phyloP scores from a whole-genome alignment of 345 rosid species.

The Populus nigra region DNA sequence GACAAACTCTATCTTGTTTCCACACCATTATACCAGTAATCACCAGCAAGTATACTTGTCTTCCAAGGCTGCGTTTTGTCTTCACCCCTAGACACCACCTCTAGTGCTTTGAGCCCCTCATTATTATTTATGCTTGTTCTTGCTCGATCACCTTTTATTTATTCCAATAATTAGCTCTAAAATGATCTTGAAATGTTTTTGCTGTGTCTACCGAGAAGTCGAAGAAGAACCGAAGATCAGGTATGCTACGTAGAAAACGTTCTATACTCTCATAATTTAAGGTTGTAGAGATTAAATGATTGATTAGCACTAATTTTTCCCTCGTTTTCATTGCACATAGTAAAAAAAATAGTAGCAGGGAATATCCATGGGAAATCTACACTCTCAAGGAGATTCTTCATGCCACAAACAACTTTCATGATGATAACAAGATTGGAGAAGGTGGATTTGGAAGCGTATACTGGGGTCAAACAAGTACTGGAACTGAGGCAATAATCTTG shows the following conservation, averaged over 20 bases:
- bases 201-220: slow-evolving; percentile 14
- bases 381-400: slow-evolving; percentile 54
- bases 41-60: slow-evolving; percentile 12
- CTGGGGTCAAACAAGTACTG: slow-evolving; percentile 65
- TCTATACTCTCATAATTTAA: not conserved
- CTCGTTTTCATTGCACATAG: slow-evolving; percentile 3
- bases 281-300: not conserved
- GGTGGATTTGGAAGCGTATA: slow-evolving; percentile 72
- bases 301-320: not conserved
- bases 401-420: slow-evolving; percentile 61
- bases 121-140: not conserved
- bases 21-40: not conserved
- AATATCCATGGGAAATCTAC: slow-evolving; percentile 59
- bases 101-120: slow-evolving; percentile 13
- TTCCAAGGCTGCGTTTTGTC: slow-evolving; percentile 37
- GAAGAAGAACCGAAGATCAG: slow-evolving; percentile 24
- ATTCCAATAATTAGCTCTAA: not conserved
- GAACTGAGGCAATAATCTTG: slow-evolving; percentile 46
- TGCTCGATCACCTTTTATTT: slow-evolving; percentile 4
- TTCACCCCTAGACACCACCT: slow-evolving; percentile 5
- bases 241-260: not conserved
- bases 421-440: slow-evolving; percentile 68
- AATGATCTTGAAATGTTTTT: slow-evolving; percentile 29
- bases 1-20: slow-evolving; percentile 1
- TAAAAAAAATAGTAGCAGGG: slow-evolving; percentile 22